These are phyloP conservation scores for Penicillium sp. DNA, from an alignment of 2,329 filamentous ascomycete species.

Conservation along the genomic window DNA sequence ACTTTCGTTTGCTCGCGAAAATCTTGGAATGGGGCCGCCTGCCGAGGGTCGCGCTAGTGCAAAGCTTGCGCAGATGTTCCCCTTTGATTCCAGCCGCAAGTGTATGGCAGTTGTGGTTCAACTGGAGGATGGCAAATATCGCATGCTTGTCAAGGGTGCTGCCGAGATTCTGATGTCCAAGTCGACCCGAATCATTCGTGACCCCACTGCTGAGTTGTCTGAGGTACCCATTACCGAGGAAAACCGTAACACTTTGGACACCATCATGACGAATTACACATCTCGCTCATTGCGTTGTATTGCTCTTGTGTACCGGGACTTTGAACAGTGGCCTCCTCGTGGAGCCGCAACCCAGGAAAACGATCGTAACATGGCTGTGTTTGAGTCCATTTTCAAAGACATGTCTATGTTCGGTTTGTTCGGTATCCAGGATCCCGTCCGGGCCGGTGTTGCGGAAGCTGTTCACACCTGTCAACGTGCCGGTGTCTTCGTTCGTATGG, in stretches of 20 bases:
- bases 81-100: constrained; percentile 66
- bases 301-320: constrained; percentile 79
- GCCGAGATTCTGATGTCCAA: constrained; percentile 52
- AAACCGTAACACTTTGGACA: constrained; percentile 60
- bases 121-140: constrained; percentile 55
- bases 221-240: constrained; percentile 56
- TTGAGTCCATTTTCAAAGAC: constrained; percentile 66
- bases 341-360: constrained; percentile 58
- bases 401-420: constrained; percentile 72
- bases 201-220: constrained; percentile 60
- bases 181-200: constrained; percentile 55
- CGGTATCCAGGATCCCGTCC: constrained; percentile 79
- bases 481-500: constrained; percentile 80
- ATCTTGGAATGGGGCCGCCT: constrained; percentile 64
- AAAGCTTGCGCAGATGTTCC: constrained; percentile 54
- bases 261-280: constrained; percentile 75
- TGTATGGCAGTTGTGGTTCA: constrained; percentile 69
- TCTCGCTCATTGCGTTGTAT: constrained; percentile 80
- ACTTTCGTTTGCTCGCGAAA: constrained; percentile 66
- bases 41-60: constrained; percentile 63
- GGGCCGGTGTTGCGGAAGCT: constrained; percentile 71
- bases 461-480: constrained; percentile 72
- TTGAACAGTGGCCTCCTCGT: constrained; percentile 78
- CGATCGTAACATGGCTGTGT: constrained; percentile 62
- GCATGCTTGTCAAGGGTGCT: constrained; percentile 58